Evolutionary conservation across 768 basidiomycete genomes (phyloP).

Genomic region (Boletus sp.): DNA sequence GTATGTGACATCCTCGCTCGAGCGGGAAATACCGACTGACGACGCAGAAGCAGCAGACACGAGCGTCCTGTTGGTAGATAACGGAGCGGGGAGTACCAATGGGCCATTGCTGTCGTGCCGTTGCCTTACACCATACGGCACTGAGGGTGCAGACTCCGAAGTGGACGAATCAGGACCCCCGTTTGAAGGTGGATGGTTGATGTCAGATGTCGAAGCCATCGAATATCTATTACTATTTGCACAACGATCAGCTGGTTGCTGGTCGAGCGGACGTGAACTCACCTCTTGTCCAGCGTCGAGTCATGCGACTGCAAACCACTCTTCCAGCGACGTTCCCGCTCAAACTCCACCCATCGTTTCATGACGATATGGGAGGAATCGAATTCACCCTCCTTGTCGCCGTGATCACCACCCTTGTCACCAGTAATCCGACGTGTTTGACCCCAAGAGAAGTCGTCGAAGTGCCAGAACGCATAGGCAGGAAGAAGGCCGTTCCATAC

Average conservation of each 20-base stretch:
- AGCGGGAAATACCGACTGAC: constrained; percentile 44
- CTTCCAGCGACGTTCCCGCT: constrained; percentile 93
- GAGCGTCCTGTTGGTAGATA: constrained; percentile 55
- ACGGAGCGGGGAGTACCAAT: constrained; percentile 71
- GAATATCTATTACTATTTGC: constrained; percentile 61
- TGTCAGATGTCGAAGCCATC: constrained; percentile 72
- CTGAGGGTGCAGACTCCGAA: constrained; percentile 47
- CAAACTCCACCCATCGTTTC: constrained; percentile 99
- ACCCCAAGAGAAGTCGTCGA: constrained; percentile 98
- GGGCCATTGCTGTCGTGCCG: constrained; percentile 69
- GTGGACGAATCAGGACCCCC: constrained; percentile 57
- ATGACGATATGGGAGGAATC: constrained; percentile 96
- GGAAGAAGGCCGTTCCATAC: constrained; percentile 98
- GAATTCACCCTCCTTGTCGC: constrained; percentile 96
- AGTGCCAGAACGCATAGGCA: constrained; percentile 97
- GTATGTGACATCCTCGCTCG: constrained; percentile 40
- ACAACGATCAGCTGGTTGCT: constrained; percentile 23
- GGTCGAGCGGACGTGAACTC: constrained; percentile 22
- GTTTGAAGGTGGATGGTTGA: constrained; percentile 52
- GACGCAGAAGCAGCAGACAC: constrained; percentile 41
- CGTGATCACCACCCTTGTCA: constrained; percentile 67
- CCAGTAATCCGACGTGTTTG: constrained; percentile 84
- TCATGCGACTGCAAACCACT: constrained; percentile 81
- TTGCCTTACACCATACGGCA: constrained; percentile 41
- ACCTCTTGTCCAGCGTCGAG: constrained; percentile 69